Percentiles rank a stretch among this genome's conserved stretches.
phyloP scores from a whole-genome alignment of 306 rosid species.

The Cercis canadensis region DNA sequence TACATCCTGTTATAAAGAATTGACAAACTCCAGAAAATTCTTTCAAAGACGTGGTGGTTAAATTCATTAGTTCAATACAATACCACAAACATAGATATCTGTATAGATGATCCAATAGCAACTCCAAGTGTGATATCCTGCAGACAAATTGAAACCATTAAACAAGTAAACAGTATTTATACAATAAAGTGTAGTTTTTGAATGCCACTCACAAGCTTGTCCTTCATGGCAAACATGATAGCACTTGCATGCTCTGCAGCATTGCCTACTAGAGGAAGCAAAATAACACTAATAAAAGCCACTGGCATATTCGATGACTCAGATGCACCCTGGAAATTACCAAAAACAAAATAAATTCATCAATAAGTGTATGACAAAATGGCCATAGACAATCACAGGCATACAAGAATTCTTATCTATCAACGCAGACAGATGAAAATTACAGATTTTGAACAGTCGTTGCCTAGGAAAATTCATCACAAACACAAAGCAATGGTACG shows the following conservation, averaged over 20 bases:
- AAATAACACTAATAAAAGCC: constrained; percentile 89
- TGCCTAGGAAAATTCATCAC: constrained; percentile 3
- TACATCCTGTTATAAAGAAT: not conserved
- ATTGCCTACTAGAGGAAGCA: constrained; percentile 87
- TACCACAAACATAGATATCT: constrained; percentile 97
- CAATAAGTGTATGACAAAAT: constrained; percentile 15
- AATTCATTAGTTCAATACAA: constrained; percentile 43
- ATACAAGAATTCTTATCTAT: not conserved
- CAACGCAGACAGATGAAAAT: not conserved
- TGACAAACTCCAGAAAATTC: constrained; percentile 10
- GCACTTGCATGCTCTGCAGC: constrained; percentile 85
- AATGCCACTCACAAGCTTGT: constrained; percentile 84
- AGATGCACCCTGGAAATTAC: constrained; percentile 83
- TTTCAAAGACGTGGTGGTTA: constrained; percentile 21
- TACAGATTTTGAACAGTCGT: constrained; percentile 1
- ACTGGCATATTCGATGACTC: constrained; percentile 75
- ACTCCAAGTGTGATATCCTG: constrained; percentile 95
- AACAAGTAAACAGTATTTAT: constrained; percentile 27
- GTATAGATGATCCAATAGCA: constrained; percentile 93
- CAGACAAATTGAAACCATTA: constrained; percentile 41
- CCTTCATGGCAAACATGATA: constrained; percentile 94
- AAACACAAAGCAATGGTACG: constrained; percentile 29
- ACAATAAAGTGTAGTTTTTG: constrained; percentile 25
- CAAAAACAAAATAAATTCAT: constrained; percentile 26
- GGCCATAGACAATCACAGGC: constrained; percentile 4